Percentiles rank a stretch among this genome's conserved stretches.
phyloP scores from a whole-genome alignment of 371 early-diverging fungal genomes.

The Mucor racemosus region DNA sequence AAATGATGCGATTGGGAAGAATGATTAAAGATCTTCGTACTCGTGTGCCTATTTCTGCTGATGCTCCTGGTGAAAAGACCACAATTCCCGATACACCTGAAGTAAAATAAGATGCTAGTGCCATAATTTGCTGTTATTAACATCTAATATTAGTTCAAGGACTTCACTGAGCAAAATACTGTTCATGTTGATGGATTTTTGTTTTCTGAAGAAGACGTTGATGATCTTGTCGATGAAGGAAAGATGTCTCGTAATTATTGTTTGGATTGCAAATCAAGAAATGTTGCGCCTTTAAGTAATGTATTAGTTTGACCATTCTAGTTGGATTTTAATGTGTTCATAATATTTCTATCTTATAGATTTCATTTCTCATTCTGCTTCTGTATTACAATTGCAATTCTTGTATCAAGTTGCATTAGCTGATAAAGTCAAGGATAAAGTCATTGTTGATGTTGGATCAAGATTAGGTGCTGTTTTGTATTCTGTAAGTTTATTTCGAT shows the following conservation, averaged over 20 bases:
- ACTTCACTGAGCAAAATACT: conserved; percentile 59
- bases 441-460: conserved; percentile 69
- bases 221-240: conserved; percentile 65
- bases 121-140: not conserved
- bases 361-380: conserved; percentile 71
- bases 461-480: conserved; percentile 70
- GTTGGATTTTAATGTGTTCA: too few species aligned
- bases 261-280: conserved; percentile 61
- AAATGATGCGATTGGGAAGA: conserved; percentile 48
- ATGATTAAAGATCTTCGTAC: conserved; percentile 63
- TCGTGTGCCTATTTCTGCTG: conserved; percentile 61
- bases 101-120: conserved; percentile 26
- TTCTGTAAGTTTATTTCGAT: conserved; percentile 40
- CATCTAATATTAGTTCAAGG: conserved; percentile 48
- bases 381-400: conserved; percentile 64
- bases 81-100: conserved; percentile 59
- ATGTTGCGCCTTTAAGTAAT: conserved; percentile 53
- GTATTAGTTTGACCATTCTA: not conserved
- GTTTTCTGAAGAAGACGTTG: conserved; percentile 69
- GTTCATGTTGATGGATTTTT: conserved; percentile 71
- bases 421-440: conserved; percentile 53
- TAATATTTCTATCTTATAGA: conserved; percentile 31
- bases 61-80: conserved; percentile 65
- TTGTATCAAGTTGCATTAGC: conserved; percentile 61
- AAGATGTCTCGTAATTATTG: conserved; percentile 68